Percentiles rank a stretch among this genome's conserved stretches.
Evolutionary conservation across 2,329 filamentous ascomycete species (phyloP).

Genomic region (Talaromyces sp.): DNA sequence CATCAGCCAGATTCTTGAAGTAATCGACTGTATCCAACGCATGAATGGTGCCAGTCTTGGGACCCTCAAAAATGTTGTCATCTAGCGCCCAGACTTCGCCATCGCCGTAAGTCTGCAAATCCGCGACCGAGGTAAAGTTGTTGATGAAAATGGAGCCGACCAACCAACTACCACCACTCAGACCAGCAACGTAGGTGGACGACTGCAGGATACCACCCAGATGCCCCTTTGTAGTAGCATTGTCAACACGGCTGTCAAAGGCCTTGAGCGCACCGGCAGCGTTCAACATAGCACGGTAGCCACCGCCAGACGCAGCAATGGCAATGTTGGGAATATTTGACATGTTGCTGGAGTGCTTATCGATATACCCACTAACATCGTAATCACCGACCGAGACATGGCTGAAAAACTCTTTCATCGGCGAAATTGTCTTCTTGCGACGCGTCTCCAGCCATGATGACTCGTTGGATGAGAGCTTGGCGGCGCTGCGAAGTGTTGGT

Average conservation of each 20-base stretch:
- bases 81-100: constrained; percentile 34
- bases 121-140: constrained; percentile 73
- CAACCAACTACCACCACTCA: constrained; percentile 85
- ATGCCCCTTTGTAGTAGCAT: constrained; percentile 65
- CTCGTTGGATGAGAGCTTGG: constrained; percentile 69
- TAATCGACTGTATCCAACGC: constrained; percentile 59
- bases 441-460: constrained; percentile 72
- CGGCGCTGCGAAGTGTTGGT: constrained; percentile 70
- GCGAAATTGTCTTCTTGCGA: constrained; percentile 70
- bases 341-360: constrained; percentile 58
- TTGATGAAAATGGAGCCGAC: constrained; percentile 78
- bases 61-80: constrained; percentile 53
- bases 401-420: constrained; percentile 72
- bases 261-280: constrained; percentile 81
- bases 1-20: constrained; percentile 60
- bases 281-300: constrained; percentile 84
- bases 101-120: constrained; percentile 27
- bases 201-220: constrained; percentile 81
- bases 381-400: constrained; percentile 76
- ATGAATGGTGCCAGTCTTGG: constrained; percentile 41
- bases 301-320: constrained; percentile 80
- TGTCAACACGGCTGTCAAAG: constrained; percentile 72
- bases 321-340: constrained; percentile 69
- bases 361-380: constrained; percentile 73
- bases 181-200: constrained; percentile 77